phyloP scores from a whole-genome alignment of 768 basidiomycete genomes.

The Boletus patriciae region DNA sequence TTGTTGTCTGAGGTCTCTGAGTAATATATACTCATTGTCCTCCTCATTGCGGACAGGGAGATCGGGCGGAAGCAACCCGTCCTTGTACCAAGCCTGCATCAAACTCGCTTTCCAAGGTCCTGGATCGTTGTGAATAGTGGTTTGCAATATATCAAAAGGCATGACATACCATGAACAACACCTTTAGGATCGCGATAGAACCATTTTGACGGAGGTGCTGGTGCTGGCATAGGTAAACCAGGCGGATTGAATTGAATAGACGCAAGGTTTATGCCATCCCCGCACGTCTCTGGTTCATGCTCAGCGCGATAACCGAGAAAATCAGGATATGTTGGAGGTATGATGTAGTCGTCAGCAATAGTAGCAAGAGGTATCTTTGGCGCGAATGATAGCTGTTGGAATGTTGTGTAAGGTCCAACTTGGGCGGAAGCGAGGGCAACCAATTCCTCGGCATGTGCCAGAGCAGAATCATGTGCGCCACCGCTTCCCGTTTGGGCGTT shows the following conservation, averaged over 20 bases:
- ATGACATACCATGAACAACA: conserved; percentile 65
- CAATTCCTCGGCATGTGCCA: conserved; percentile 63
- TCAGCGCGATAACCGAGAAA: conserved; percentile 69
- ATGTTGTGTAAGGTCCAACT: conserved; percentile 85
- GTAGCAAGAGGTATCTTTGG: conserved; percentile 86
- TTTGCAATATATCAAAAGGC: neutral
- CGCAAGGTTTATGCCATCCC: conserved; percentile 47
- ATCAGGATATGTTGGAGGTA: conserved; percentile 84
- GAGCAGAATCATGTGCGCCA: conserved; percentile 33
- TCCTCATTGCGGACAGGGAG: conserved; percentile 79
- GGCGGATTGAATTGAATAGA: conserved; percentile 76
- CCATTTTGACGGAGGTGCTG: conserved; percentile 71
- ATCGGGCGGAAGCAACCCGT: conserved; percentile 77
- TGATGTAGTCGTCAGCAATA: conserved; percentile 88
- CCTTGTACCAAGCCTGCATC: conserved; percentile 90
- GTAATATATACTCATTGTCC: conserved; percentile 62
- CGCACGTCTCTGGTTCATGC: conserved; percentile 57
- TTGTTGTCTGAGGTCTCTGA: conserved; percentile 75
- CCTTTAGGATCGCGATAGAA: conserved; percentile 83
- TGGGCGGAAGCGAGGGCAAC: conserved; percentile 65
- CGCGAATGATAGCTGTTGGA: conserved; percentile 85
- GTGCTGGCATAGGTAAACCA: conserved; percentile 71
- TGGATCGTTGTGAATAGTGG: conserved; percentile 30
- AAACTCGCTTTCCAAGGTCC: conserved; percentile 86
- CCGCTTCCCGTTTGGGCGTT: conserved; percentile 33